Evolutionary conservation across 2,329 filamentous ascomycete genomes (phyloP).

Genomic region (Helotiales sp.): DNA sequence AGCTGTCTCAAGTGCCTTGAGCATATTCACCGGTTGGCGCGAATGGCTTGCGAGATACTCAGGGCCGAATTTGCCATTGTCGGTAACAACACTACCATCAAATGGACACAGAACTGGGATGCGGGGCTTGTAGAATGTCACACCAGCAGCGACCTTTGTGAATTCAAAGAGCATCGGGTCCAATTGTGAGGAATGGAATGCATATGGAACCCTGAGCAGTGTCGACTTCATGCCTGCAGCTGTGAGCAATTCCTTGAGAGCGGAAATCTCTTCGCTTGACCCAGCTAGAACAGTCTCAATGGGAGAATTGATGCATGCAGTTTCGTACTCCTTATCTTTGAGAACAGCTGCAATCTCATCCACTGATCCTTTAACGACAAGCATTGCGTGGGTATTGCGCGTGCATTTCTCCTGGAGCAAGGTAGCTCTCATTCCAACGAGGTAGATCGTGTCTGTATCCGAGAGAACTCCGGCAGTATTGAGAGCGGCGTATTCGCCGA

Average conservation of each 20-base stretch:
- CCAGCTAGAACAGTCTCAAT: conserved; percentile 73
- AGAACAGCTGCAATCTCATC: conserved; percentile 58
- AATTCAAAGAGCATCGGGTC: conserved; percentile 46
- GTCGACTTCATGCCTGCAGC: conserved; percentile 60
- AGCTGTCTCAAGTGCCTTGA: conserved; percentile 62
- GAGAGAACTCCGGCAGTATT: conserved; percentile 72
- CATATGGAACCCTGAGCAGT: conserved; percentile 55
- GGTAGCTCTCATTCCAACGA: conserved; percentile 70
- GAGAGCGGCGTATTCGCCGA: conserved; percentile 76
- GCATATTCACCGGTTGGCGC: conserved; percentile 71
- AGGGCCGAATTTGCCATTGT: conserved; percentile 59
- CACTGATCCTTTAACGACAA: conserved; percentile 58
- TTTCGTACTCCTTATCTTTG: conserved; percentile 50
- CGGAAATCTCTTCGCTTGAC: conserved; percentile 58
- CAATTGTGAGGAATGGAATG: conserved; percentile 68
- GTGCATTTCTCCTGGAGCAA: conserved; percentile 68
- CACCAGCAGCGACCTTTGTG: conserved; percentile 56
- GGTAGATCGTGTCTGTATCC: conserved; percentile 70
- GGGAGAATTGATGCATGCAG: conserved; percentile 76
- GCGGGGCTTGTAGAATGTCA: conserved; percentile 57
- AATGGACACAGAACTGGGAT: conserved; percentile 72
- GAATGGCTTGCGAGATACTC: conserved; percentile 68
- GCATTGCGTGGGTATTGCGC: conserved; percentile 69
- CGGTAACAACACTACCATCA: conserved; percentile 61
- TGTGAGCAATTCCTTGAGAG: conserved; percentile 49